These are phyloP conservation scores for Calonectria henricotiae DNA, from an alignment of 2,329 filamentous ascomycete species.

Conservation along the genomic window DNA sequence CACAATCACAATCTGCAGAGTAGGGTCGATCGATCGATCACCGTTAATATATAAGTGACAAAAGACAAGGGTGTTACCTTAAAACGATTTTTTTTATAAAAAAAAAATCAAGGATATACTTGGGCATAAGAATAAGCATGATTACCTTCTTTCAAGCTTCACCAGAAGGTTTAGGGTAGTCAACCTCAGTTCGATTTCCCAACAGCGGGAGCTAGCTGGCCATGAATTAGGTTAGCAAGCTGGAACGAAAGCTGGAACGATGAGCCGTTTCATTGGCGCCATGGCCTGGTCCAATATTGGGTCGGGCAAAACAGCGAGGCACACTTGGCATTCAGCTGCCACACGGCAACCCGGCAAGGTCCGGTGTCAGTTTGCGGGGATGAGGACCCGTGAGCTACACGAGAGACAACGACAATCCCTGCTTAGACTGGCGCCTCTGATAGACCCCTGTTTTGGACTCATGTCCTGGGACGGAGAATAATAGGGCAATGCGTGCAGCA, in stretches of 20 bases:
- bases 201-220: not conserved
- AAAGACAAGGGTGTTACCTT: not conserved
- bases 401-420: conserved; percentile 18
- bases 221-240: not conserved
- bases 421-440: conserved; percentile 20
- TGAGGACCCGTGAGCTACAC: conserved; percentile 3
- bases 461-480: conserved; percentile 14
- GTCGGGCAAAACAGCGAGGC: conserved; percentile 2
- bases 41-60: not conserved
- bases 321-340: conserved; percentile 23
- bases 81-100: not conserved
- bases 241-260: conserved; percentile 21
- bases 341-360: conserved; percentile 28
- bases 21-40: not conserved
- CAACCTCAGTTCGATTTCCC: not conserved
- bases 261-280: conserved; percentile 21
- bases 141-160: conserved; percentile 2
- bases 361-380: conserved; percentile 24
- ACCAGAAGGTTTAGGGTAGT: not conserved
- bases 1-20: not conserved
- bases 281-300: not conserved
- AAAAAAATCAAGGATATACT: not conserved
- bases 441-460: conserved; percentile 12
- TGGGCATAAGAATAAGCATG: conserved; percentile 12
- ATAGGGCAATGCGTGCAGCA: not conserved